phyloP scores from a whole-genome alignment of 208 protist species.

The Trypanosoma cruzi region DNA sequence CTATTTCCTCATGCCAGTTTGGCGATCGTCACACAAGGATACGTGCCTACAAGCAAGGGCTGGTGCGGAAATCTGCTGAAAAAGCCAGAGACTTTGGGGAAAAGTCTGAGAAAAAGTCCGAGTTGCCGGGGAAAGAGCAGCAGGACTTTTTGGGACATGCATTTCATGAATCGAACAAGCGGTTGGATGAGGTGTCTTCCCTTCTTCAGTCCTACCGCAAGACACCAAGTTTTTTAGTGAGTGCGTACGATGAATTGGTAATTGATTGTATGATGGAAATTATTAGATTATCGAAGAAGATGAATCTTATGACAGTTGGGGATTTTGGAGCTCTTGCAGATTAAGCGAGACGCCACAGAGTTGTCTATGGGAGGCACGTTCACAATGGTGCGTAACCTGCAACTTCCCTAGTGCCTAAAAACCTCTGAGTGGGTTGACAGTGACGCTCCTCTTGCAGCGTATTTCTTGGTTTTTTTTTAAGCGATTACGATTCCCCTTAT shows the following conservation, averaged over 20 bases:
- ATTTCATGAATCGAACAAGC: constrained; percentile 17
- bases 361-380: not conserved
- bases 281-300: constrained; percentile 13
- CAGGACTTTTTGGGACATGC: not conserved
- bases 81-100: not conserved
- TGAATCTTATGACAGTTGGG: constrained; percentile 14
- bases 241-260: constrained; percentile 13
- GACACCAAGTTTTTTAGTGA: constrained; percentile 28
- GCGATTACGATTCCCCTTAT: no score
- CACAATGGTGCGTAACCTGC: no score
- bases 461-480: no score
- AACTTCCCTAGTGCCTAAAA: no score
- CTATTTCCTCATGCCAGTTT: constrained; percentile 19
- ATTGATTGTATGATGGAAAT: constrained; percentile 22
- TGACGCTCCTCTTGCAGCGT: no score
- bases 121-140: not conserved
- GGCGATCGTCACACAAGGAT: constrained; percentile 4
- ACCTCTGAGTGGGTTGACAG: no score
- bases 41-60: not conserved
- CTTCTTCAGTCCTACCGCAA: constrained; percentile 21
- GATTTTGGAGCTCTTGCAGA: not conserved
- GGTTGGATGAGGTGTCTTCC: constrained; percentile 7
- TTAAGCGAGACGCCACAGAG: not conserved
- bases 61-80: not conserved
- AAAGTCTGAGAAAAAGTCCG: not conserved